Percentiles rank a stretch among this genome's conserved stretches.
These are phyloP conservation scores for Amphibolis antarctica DNA, from an alignment of 106 monocot species.

Conservation along the genomic window DNA sequence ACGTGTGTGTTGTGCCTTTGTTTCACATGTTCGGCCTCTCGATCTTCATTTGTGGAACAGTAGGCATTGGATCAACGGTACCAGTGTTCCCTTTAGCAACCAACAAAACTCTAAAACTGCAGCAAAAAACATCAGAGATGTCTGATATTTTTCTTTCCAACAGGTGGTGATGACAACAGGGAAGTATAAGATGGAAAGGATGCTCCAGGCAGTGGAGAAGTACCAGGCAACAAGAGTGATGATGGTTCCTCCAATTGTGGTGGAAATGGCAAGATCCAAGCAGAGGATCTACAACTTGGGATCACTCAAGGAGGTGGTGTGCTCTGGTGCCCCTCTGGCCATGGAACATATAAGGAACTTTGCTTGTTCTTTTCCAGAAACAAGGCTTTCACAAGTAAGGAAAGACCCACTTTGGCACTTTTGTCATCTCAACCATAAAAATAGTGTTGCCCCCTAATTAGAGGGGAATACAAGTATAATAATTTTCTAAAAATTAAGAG, in stretches of 20 bases:
- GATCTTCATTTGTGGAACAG: conserved; percentile 51
- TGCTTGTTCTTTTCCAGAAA: conserved; percentile 15
- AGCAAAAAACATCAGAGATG: neutral
- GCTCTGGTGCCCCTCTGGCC: conserved; percentile 55
- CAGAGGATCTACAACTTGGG: conserved; percentile 7
- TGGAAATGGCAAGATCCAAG: neutral
- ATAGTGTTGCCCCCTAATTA: neutral
- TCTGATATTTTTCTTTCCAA: neutral
- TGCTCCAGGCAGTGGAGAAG: conserved; percentile 35
- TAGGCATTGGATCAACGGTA: conserved; percentile 35
- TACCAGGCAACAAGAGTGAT: conserved; percentile 39
- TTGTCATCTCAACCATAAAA: neutral
- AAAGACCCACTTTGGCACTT: neutral
- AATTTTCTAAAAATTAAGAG: neutral
- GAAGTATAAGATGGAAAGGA: conserved; percentile 26
- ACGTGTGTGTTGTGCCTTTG: conserved; percentile 53
- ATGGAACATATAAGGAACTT: conserved; percentile 36
- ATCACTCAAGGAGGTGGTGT: conserved; percentile 52
- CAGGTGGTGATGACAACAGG: conserved; percentile 28
- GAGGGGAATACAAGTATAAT: neutral
- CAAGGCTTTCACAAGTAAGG: conserved; percentile 40
- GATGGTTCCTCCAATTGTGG: conserved; percentile 22
- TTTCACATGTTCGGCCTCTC: conserved; percentile 83
- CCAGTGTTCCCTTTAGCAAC: too few relatives aligned
- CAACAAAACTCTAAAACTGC: too few relatives aligned